These are phyloP conservation scores for Entomophthora muscae DNA, from an alignment of 371 early-diverging fungal species.

Conservation along the genomic window DNA sequence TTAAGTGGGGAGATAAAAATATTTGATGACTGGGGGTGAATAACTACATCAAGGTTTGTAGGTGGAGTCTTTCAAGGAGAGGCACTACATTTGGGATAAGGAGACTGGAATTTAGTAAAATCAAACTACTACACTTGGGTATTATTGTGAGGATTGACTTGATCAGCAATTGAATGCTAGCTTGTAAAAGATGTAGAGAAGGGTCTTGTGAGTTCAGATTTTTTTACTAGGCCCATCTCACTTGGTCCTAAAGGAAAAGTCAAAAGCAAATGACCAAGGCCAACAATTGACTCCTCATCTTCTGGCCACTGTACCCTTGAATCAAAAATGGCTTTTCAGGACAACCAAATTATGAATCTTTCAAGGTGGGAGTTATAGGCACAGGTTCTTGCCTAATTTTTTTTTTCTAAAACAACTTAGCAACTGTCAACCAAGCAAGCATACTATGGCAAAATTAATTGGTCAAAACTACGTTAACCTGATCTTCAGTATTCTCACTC, in stretches of 20 bases:
- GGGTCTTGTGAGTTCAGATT: background rate
- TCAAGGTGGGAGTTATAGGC: background rate
- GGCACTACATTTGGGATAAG: background rate
- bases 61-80: background rate
- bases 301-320: background rate
- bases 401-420: background rate
- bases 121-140: background rate
- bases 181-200: background rate
- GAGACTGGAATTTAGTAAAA: background rate
- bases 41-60: background rate
- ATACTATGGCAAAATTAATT: too few species aligned
- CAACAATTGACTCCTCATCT: slow-evolving; percentile 3
- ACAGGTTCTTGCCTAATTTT: background rate
- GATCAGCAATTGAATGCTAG: background rate
- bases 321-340: background rate
- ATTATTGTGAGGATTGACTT: background rate
- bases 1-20: background rate
- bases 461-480: too few species aligned
- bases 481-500: too few species aligned
- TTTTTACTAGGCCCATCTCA: background rate
- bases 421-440: background rate
- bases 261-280: background rate
- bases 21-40: background rate
- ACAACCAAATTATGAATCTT: background rate
- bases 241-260: too few species aligned